These are phyloP conservation scores for Taphrina deformans DNA, from an alignment of 1,139 yeast species.

Conservation along the genomic window DNA sequence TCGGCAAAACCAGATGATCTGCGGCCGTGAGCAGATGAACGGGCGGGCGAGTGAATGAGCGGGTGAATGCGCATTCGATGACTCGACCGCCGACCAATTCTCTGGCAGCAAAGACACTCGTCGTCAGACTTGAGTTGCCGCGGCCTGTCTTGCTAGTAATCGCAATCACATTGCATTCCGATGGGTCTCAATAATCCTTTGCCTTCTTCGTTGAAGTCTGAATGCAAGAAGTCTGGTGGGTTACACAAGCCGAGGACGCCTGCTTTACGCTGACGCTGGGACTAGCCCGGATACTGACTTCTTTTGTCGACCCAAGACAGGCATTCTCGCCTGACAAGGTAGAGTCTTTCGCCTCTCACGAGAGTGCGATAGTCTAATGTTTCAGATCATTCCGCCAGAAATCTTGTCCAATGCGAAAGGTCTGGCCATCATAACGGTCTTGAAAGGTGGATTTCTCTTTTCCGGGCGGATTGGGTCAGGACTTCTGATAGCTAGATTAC, in stretches of 20 bases:
- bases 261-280: background rate
- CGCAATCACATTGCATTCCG: background rate
- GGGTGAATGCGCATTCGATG: background rate
- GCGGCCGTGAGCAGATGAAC: slow-evolving; percentile 1
- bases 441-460: slow-evolving; percentile 82
- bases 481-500: slow-evolving; percentile 85
- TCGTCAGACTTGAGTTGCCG: background rate
- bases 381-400: slow-evolving; percentile 68
- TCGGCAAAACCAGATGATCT: background rate
- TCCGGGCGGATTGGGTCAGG: slow-evolving; percentile 99
- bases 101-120: background rate
- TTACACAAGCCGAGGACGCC: too few species aligned
- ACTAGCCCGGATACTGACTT: slow-evolving; percentile 24
- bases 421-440: slow-evolving; percentile 81
- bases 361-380: background rate
- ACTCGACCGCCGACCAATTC: background rate
- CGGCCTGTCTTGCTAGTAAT: background rate
- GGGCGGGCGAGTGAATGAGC: too few species aligned
- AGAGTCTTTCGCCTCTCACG: background rate
- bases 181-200: slow-evolving; percentile 92
- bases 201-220: slow-evolving; percentile 84
- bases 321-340: slow-evolving; percentile 49
- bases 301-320: slow-evolving; percentile 34
- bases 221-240: slow-evolving; percentile 97
- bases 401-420: slow-evolving; percentile 90